Evolutionary conservation across 441 rosid genomes (phyloP), one percentile per base, ranked within the genome.

Genomic region (Adansonia madagascariensis): DNA sequence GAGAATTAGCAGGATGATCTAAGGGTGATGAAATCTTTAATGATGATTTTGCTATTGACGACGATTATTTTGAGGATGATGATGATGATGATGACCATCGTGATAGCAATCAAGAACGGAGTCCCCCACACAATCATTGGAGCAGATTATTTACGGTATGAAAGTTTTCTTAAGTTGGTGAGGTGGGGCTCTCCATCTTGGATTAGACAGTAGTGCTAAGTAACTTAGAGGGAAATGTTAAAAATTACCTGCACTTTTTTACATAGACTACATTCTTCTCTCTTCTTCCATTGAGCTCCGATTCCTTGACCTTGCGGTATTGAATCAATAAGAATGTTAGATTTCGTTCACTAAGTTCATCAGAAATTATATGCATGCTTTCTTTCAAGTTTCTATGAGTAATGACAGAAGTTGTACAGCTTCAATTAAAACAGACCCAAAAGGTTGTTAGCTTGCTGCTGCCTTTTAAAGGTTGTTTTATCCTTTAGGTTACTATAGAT

Each of bases 191-290:
- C 82, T 85, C 74, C 35, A 14, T 57, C 64, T 78, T 52, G 60
- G 27, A 35, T 70, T 57, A 43, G 46, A 64, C 31, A 71, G 18
- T 35, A 60, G 56, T 17, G 59, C 76, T 50, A 22, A 63, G 61
- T 71, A 52, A 31, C n/a, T 69, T 50, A 31, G 74, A 69, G 61
- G 52, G 74, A 75, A 77, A 75, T 64, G 66, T 65, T 22, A 2
- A 75, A 55, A 75, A 47, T 83, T 81, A 93, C 98, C 97, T 94
- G 99, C 99, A 96, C 83, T 90, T 94, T 75, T 87, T 86, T 64
- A 96, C 85, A 88, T 85, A 88, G 80, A 92, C 99, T 10, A 91
- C 91, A 87, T 91, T 94, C 88, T 87, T 92, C 81, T 96, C 96
- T 73, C 63, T 91, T 27, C 74, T 86, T 65, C 99, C 99, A 60